Evolutionary conservation across 1,139 yeast species (phyloP), one percentile per base, ranked within the genome.

Genomic region (Suhomyces atakaporum): DNA sequence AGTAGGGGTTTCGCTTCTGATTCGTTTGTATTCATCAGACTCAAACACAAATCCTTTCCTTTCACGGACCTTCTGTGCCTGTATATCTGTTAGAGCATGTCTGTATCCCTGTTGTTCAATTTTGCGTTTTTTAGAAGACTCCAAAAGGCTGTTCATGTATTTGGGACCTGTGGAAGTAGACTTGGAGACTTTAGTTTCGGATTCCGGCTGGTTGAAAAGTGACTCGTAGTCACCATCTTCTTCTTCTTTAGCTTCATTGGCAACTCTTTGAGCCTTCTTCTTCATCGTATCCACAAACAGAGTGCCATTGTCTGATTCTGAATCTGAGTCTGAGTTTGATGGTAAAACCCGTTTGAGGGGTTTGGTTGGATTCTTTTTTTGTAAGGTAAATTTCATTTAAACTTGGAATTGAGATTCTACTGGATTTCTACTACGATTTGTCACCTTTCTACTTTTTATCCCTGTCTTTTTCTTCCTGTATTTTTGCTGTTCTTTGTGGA

Each of bases 1-100:
- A 5, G 30, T 28, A 5, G 16, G 25, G 9, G 12, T 8, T 7
- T 9, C 24, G 18, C 4, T n/a, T 3, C 25, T 27, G 11, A 8
- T 14, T 9, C 27, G 25, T 24, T 31, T 38, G 33, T 42, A 44
- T 8, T 25, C 33, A 9, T 35, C 39, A n/a, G 41, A 35, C 22
- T 44, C 47, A 22, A 42, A 44, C 27, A 40, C 40, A 7, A 37
- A 6, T 11, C 34, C 36, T 7, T 31, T 32, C 8, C 28, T 31
- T 4, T 21, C 13, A 6, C 23, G 23, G 9, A 27, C 19, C 12
- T 8, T 15, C 7, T 35, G 21, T 7, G 31, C 33, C 3, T 21
- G 25, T 16, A 16, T 29, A 3, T 25, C 38, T 10, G 35, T 37
- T 8, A 29, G 7, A 2, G 37, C 29, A n/a, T 31, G 20, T n/a